Percentiles rank a stretch among this genome's conserved stretches.
Evolutionary conservation across 371 early-diverging fungal species (phyloP).

Genomic region (Mortierella sp.): DNA sequence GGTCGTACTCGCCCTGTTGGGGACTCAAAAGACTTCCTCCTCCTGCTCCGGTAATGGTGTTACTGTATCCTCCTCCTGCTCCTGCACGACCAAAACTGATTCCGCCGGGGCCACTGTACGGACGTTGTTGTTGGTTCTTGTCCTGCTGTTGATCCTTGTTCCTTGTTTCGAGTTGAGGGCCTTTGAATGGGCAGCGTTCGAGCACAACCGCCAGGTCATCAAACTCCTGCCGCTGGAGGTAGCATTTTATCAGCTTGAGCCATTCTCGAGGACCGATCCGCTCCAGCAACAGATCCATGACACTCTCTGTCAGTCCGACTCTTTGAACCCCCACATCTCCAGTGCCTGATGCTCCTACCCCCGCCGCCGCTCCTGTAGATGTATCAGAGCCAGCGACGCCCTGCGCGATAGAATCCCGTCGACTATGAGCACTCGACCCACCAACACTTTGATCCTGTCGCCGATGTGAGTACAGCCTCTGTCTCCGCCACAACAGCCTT

Average conservation of each 20-base stretch:
- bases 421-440: neutral
- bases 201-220: slow-evolving; percentile 39
- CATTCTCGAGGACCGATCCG: slow-evolving; percentile 53
- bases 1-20: neutral
- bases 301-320: neutral
- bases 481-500: neutral
- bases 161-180: slow-evolving; percentile 34
- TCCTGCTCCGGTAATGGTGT: neutral
- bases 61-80: neutral
- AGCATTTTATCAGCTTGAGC: slow-evolving; percentile 52
- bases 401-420: slow-evolving; percentile 1
- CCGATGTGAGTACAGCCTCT: neutral
- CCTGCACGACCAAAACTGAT: neutral
- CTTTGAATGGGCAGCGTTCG: slow-evolving; percentile 54
- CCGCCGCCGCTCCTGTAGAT: neutral
- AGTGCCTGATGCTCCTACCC: neutral
- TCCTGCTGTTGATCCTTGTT: slow-evolving; percentile 17
- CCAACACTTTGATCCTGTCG: neutral
- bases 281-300: slow-evolving; percentile 52
- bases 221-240: slow-evolving; percentile 52
- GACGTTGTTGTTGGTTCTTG: neutral
- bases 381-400: neutral
- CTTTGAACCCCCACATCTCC: neutral
- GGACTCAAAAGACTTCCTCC: neutral
- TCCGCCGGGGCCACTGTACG: neutral